phyloP scores from a whole-genome alignment of 495 filamentous ascomycete species.

The Lepraria neglecta region DNA sequence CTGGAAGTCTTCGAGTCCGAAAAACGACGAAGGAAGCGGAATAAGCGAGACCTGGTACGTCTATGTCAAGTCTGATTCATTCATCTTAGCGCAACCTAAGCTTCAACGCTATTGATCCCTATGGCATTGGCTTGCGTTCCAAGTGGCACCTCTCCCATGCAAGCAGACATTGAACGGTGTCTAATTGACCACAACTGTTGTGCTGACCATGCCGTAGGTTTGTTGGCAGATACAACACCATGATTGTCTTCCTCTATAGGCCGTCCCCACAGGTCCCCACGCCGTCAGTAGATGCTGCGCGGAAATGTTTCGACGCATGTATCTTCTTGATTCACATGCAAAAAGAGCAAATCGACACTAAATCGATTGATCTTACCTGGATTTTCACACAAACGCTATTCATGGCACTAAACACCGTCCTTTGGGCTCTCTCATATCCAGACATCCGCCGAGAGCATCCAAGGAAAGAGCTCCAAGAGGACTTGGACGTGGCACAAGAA shows the following conservation, averaged over 20 bases:
- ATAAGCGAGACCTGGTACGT: conserved; percentile 57
- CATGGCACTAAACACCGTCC: conserved; percentile 76
- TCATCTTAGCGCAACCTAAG: neutral
- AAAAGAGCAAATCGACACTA: conserved; percentile 64
- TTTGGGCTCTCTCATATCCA: conserved; percentile 82
- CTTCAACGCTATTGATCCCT: too few species aligned
- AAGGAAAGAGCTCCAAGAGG: conserved; percentile 62
- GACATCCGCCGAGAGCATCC: conserved; percentile 66
- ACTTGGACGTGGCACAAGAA: conserved; percentile 65
- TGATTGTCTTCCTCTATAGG: conserved; percentile 75
- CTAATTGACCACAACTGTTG: neutral
- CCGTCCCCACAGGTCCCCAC: conserved; percentile 86
- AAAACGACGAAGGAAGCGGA: conserved; percentile 57
- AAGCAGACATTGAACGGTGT: neutral
- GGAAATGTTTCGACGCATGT: conserved; percentile 73
- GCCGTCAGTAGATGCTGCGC: conserved; percentile 66
- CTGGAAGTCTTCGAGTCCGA: conserved; percentile 61
- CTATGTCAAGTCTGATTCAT: conserved; percentile 3
- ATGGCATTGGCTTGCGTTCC: neutral
- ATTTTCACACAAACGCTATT: conserved; percentile 82
- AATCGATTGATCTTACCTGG: conserved; percentile 81
- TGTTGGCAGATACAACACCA: conserved; percentile 67
- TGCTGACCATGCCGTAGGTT: conserved; percentile 50
- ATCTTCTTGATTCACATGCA: conserved; percentile 72
- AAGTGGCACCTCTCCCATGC: neutral